Evolutionary conservation across 176 grass and related monocot genomes (phyloP), one percentile per base, ranked within the genome.

Genomic region (barley (Hordeum vulgare)): DNA sequence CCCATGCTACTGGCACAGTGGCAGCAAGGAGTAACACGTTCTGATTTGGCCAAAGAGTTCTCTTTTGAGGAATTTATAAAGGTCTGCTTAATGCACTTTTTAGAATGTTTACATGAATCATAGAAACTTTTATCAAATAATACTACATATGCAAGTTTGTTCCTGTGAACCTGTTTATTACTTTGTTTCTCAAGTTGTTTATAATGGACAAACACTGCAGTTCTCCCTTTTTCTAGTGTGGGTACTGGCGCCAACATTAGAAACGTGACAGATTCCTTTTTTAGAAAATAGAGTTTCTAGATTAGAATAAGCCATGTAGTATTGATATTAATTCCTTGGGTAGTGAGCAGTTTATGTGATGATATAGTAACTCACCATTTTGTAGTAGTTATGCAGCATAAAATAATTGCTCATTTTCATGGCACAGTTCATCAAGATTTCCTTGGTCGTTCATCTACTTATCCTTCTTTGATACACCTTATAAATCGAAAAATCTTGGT

Each of bases 1-100:
- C 93, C 96, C 75, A 88, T 98, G 78, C 68, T 98, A 23, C 74
- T 95, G 74, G 89, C 96, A 47, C 96, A 93, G 77, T 95, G 93
- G 92, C 96, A 95, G 64, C 90, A 93, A 62, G 90, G 93, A 81
- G 96, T 98, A 56, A 98, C 96, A 25, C 90, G 96, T 76, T 83
- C 71, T 31, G 93, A 98, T 88, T 83, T 90, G 71, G 80, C 76
- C 58, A 91, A 77, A 74, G 59, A 51, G 44, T 98, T 91, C 74
- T 88, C 82, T 72, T 95, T 95, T 88, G 91, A 95, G 62, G 93
- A 98, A 90, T 93, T 98, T 66, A 95, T 82, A 24, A 86, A 95
- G 90, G 96, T 98, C 65, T 18, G 42, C 15, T 59, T 1, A 35
- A 34, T 67, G 12, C 45, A 14, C 21, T 60, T 64, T 14, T 49